Evolutionary conservation across 2,329 filamentous ascomycete genomes (phyloP).

Genomic region (Grosmannia penicillata): DNA sequence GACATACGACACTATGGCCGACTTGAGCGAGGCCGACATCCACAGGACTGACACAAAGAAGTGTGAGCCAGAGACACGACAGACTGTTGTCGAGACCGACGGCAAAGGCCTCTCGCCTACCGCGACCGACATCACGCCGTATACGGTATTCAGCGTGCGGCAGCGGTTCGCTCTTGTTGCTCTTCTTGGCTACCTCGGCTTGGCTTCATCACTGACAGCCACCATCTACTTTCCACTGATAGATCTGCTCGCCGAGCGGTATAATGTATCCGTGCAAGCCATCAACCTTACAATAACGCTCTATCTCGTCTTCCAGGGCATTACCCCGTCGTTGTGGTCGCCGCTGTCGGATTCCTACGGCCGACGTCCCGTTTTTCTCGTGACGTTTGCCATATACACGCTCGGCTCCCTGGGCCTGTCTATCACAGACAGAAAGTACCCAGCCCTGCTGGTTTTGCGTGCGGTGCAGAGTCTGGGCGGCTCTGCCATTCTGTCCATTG

Average conservation of each 20-base stretch:
- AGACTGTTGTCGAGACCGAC: no score
- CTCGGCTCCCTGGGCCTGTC: not conserved
- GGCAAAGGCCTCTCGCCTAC: no score
- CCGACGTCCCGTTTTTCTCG: slow-evolving; percentile 26
- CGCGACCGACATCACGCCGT: no score
- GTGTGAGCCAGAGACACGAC: no score
- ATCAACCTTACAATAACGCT: slow-evolving; percentile 27
- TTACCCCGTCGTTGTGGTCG: slow-evolving; percentile 33
- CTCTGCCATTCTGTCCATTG: slow-evolving; percentile 31
- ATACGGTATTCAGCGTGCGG: not conserved
- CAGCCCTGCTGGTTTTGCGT: slow-evolving; percentile 26
- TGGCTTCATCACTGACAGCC: slow-evolving; percentile 14
- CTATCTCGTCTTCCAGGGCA: slow-evolving; percentile 35
- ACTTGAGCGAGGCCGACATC: no score
- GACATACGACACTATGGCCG: no score
- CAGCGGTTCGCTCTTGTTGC: not conserved
- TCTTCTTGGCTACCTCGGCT: not conserved
- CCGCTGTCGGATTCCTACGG: slow-evolving; percentile 31
- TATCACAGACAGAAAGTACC: slow-evolving; percentile 17
- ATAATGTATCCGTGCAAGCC: slow-evolving; percentile 15
- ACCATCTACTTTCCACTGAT: slow-evolving; percentile 36
- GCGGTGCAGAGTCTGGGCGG: slow-evolving; percentile 32
- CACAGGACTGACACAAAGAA: no score
- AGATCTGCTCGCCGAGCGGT: slow-evolving; percentile 10
- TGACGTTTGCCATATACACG: not conserved